Evolutionary conservation across 2,329 filamentous ascomycete genomes (phyloP), one percentile per base, ranked within the genome.

Genomic region (Xylariales sp.): DNA sequence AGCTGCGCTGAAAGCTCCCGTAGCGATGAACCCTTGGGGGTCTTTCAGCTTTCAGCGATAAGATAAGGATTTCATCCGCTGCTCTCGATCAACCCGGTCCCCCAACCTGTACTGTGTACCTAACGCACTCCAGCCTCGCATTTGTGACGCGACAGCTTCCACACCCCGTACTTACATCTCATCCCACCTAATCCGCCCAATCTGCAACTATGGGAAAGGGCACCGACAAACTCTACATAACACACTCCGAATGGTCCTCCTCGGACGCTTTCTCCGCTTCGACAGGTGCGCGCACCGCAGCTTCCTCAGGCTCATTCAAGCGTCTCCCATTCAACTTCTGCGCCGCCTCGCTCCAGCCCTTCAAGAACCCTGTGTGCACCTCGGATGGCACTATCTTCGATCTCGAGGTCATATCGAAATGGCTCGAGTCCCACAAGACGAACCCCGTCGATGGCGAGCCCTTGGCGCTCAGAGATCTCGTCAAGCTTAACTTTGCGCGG

Each of bases 251-350:
- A 73, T 98, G 93, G 93, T 84, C 88, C 6, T 95, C 89, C 5
- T 81, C 84, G 35, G 90, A 96, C 64, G 82, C 88, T 45, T 96
- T 87, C 66, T 86, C 86, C 22, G 88, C 89, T 51, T 90, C 82
- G 60, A 83, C 77, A 20, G 86, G 86, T 38, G 62, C 76, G 59
- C 61, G 82, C 67, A 64, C 74, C 63, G 62, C 74, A 35, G 65
- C 69, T 3, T 65, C 65, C 16, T 77, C 79, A 49, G 75, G 79
- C 36, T 76, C 78, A 27, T 97, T 97, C 71, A 88, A 85, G 58
- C 85, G 88, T 33, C 78, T 98, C 1, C 93, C 94, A 21, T 98
- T 94, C 78, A 97, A 96, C 73, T 97, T 93, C 69, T 98, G 93
- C 77, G 88, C 93, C 47, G 83, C 95, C 28, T 95, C 88, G 46